Conservation (phyloP, 345 rosid genomes). For the Eucalyptus globulus region DNA sequence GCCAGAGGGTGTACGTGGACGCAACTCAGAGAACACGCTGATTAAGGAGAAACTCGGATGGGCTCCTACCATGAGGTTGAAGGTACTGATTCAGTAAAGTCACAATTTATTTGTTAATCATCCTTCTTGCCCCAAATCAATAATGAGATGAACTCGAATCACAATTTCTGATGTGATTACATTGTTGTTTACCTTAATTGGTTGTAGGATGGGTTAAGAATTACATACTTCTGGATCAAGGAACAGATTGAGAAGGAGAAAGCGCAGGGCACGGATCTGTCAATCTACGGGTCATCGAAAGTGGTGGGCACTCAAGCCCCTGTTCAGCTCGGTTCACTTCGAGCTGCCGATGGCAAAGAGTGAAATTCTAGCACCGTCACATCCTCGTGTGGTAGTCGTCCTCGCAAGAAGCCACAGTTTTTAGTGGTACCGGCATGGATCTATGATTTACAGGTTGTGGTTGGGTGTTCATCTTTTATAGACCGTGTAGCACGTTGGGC, state of each 20-base stretch:
- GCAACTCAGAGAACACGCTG: constrained; percentile 94
- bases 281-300: constrained; percentile 82
- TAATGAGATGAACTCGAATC: not conserved
- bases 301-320: constrained; percentile 99
- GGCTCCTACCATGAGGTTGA: constrained; percentile 95
- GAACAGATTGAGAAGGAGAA: constrained; percentile 96
- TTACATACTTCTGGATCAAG: constrained; percentile 95
- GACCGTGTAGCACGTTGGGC: not conserved
- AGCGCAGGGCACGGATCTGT: constrained; percentile 55
- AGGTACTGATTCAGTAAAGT: constrained; percentile 18
- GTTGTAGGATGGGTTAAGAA: constrained; percentile 80
- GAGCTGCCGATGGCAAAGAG: constrained; percentile 93
- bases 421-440: not conserved
- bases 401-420: not conserved
- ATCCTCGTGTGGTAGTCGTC: not conserved
- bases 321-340: constrained; percentile 87
- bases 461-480: not conserved
- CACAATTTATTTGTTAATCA: not conserved
- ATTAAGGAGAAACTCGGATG: constrained; percentile 98
- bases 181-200: not conserved
- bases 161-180: not conserved
- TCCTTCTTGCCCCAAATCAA: not conserved
- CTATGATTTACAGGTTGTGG: not conserved
- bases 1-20: constrained; percentile 98
- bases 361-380: not conserved